Evolutionary conservation across 352 stramenopile genomes (phyloP), one percentile per base, ranked within the genome.

Genomic region (Pythium monospermum): DNA sequence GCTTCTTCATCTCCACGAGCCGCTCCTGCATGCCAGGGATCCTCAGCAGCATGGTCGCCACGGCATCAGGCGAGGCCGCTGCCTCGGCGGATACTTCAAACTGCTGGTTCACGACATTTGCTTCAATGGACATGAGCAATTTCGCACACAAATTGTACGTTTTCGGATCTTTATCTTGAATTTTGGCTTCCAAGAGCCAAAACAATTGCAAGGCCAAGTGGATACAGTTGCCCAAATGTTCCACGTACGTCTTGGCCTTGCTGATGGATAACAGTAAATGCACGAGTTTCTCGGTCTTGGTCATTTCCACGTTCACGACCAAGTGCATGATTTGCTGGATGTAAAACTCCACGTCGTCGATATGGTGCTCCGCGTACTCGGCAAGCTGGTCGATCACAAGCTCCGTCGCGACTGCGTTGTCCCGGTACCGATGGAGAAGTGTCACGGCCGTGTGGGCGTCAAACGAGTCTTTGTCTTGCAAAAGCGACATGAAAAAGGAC

Each of bases 271-370:
- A 49, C 23, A 96, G 82, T 19, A 92, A 59, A 46, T 96, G 83
- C 44, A 95, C 84, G 26, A 96, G 67, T 66, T 95, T 95, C 40
- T 93, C 82, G 57, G 94, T 92, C 35, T 94, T 79, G 66, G 93
- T 94, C 69, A 89, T 93, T 12, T 81, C 83, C 45, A 95, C 79
- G 18, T 78, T 92, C 41, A 95, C 43, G 41, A 93, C 92, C 47
- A 82, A 81, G 48, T 96, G 87, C 35, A 95, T 75, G 28, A 96
- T 89, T 66, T 96, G 87, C 16, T 84, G 85, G 78, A 83, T 94
- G 57, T 95, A 95, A 53, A 96, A 96, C 57, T 96, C 87, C 38
- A 96, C 80, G 64, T 96, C 79, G 53, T 94, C 94, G 59, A 96
- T 92, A 21, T 84, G 72, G 23, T 82, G 88, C 67, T 92, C 92